These are phyloP conservation scores for Cichorium intybus DNA, from an alignment of 140 eudicot genomes.

Conservation along the genomic window DNA sequence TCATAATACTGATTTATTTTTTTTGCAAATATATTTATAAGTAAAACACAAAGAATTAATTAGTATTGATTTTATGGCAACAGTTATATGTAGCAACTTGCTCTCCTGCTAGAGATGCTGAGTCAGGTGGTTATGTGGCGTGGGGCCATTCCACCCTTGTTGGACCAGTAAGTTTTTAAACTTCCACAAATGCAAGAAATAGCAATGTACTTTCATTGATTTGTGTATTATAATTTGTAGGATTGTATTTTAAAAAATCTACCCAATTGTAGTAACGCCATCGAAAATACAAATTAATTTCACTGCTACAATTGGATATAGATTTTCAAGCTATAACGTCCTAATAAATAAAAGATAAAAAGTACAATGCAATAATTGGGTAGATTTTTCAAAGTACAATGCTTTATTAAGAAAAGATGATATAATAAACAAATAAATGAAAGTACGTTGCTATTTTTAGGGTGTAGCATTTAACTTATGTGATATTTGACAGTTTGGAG, in stretches of 20 bases:
- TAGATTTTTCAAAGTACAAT: background rate
- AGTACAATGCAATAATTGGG: background rate
- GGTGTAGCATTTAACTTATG: background rate
- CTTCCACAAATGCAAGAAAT: background rate
- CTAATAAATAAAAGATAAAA: too few relatives aligned
- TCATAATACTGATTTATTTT: too few relatives aligned
- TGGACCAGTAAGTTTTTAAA: conserved; percentile 79
- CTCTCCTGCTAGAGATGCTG: conserved; percentile 92
- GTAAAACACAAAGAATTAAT: background rate
- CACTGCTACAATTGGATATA: too few relatives aligned
- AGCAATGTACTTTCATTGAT: background rate
- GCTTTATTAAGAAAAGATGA: too few relatives aligned
- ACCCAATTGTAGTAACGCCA: too few relatives aligned
- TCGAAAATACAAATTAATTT: too few relatives aligned
- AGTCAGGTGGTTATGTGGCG: conserved; percentile 89
- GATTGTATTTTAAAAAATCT: too few relatives aligned
- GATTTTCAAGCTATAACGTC: too few relatives aligned
- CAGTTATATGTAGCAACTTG: conserved; percentile 95
- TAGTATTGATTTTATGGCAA: conserved; percentile 27
- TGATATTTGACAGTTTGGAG: conserved; percentile 70
- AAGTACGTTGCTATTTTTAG: background rate
- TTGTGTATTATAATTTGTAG: background rate
- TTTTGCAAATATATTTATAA: background rate
- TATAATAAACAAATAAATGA: background rate
- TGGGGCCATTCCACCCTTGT: conserved; percentile 98